phyloP scores from a whole-genome alignment of 2,329 filamentous ascomycete species.

The Pseudogymnoascus destructans region DNA sequence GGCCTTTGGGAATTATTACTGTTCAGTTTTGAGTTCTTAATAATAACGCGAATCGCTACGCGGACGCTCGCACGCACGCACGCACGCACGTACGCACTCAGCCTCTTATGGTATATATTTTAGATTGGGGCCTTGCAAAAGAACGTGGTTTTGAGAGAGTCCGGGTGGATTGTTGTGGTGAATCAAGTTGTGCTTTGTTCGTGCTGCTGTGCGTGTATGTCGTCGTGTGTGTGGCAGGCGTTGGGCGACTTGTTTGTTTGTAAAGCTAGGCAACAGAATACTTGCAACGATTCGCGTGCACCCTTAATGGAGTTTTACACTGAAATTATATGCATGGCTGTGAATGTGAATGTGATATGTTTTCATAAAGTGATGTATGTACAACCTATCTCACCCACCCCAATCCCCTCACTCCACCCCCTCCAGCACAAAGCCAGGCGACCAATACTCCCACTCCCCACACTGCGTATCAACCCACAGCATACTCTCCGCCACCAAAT shows the following conservation, averaged over 20 bases:
- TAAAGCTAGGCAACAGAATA: neutral
- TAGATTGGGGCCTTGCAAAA: neutral
- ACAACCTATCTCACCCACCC: neutral
- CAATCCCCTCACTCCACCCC: constrained; percentile 12
- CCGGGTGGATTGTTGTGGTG: neutral
- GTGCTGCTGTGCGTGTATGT: neutral
- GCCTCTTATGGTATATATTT: neutral
- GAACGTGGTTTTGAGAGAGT: neutral
- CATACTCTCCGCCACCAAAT: constrained; percentile 76
- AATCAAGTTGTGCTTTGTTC: neutral
- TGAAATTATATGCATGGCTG: neutral
- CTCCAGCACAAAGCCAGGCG: constrained; percentile 53
- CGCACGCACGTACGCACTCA: neutral
- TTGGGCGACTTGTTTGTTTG: neutral
- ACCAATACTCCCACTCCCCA: constrained; percentile 89
- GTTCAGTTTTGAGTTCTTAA: neutral
- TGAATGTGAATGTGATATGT: neutral
- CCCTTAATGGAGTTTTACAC: neutral
- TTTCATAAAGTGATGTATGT: neutral
- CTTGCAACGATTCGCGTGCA: neutral
- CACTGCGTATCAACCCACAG: constrained; percentile 88
- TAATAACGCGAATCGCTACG: neutral
- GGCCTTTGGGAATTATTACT: neutral
- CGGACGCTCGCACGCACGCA: neutral
- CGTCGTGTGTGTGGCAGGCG: neutral